These are phyloP conservation scores for Podospora anserina DNA, from an alignment of 495 filamentous ascomycete genomes.

Conservation along the genomic window DNA sequence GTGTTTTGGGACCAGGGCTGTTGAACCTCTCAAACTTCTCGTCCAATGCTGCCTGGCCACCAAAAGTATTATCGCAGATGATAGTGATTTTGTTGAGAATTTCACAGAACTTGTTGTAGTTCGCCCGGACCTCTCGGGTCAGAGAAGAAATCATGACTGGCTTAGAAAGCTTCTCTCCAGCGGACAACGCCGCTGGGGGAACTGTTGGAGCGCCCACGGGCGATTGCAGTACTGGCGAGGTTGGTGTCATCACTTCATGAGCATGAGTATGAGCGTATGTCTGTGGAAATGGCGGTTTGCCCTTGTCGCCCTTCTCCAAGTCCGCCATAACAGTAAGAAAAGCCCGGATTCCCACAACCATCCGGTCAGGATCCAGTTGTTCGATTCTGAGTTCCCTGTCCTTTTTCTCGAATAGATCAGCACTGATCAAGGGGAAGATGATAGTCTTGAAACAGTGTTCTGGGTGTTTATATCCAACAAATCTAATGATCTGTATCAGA, in stretches of 20 bases:
- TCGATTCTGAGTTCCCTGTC: slow-evolving; percentile 82
- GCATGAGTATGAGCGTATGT: slow-evolving; percentile 44
- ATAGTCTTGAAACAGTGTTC: slow-evolving; percentile 89
- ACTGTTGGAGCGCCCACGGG: slow-evolving; percentile 33
- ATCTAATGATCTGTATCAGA: slow-evolving; percentile 85
- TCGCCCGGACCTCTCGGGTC: slow-evolving; percentile 71
- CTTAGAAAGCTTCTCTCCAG: slow-evolving; percentile 60
- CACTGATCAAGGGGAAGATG: slow-evolving; percentile 92
- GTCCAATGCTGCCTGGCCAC: slow-evolving; percentile 89
- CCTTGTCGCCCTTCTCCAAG: slow-evolving; percentile 77
- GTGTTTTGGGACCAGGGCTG: slow-evolving; percentile 81
- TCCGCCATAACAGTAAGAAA: slow-evolving; percentile 92
- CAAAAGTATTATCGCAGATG: slow-evolving; percentile 93
- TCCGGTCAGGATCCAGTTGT: slow-evolving; percentile 91
- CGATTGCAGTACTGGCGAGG: slow-evolving; percentile 53
- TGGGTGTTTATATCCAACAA: slow-evolving; percentile 90
- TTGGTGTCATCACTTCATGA: slow-evolving; percentile 46
- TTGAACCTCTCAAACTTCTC: slow-evolving; percentile 94
- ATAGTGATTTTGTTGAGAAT: slow-evolving; percentile 93
- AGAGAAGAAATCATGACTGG: slow-evolving; percentile 74
- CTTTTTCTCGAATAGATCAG: slow-evolving; percentile 73
- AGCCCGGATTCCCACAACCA: slow-evolving; percentile 91
- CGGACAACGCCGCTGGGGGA: slow-evolving; percentile 28
- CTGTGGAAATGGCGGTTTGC: slow-evolving; percentile 77
- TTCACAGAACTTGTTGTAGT: slow-evolving; percentile 87